Evolutionary conservation across 108 stramenopile species (phyloP).

Genomic region (Conticribra weissflogii): DNA sequence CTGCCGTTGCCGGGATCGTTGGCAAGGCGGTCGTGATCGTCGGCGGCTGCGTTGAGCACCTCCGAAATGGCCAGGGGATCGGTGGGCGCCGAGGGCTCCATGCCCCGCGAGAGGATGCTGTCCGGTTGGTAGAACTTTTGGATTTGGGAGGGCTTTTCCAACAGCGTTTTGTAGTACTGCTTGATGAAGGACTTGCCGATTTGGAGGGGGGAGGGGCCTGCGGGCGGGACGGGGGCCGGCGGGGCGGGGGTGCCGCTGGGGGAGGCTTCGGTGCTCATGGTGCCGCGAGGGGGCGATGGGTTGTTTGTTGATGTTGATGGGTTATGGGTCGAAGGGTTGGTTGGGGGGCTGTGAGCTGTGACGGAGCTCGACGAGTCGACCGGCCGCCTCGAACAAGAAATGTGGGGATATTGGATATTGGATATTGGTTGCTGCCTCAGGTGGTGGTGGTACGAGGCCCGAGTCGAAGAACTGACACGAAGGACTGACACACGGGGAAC

Average conservation of each 20-base stretch:
- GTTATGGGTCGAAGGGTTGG: no score
- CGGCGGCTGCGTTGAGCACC: not conserved
- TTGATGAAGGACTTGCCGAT: slow-evolving; percentile 80
- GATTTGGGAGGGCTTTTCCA: slow-evolving; percentile 60
- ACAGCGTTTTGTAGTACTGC: slow-evolving; percentile 76
- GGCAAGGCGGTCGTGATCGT: not conserved
- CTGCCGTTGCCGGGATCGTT: not conserved
- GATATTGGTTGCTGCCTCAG: no score
- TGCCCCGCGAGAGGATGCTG: slow-evolving; percentile 55
- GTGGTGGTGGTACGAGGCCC: no score
- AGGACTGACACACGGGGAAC: no score
- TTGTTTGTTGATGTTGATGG: no score
- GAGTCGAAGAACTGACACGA: no score
- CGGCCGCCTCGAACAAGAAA: no score
- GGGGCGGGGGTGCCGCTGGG: slow-evolving; percentile 19
- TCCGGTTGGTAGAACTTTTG: slow-evolving; percentile 67
- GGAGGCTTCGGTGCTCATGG: slow-evolving; percentile 10
- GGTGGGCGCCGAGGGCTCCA: slow-evolving; percentile 54
- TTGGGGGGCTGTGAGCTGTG: no score
- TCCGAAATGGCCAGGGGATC: slow-evolving; percentile 37
- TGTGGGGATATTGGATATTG: no score
- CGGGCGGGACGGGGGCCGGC: not conserved
- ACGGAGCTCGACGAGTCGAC: no score
- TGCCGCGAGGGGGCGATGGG: no score
- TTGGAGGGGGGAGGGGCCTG: slow-evolving; percentile 56